These are phyloP conservation scores for Botrytis galanthina DNA, from an alignment of 2,329 filamentous ascomycete species.

Conservation along the genomic window DNA sequence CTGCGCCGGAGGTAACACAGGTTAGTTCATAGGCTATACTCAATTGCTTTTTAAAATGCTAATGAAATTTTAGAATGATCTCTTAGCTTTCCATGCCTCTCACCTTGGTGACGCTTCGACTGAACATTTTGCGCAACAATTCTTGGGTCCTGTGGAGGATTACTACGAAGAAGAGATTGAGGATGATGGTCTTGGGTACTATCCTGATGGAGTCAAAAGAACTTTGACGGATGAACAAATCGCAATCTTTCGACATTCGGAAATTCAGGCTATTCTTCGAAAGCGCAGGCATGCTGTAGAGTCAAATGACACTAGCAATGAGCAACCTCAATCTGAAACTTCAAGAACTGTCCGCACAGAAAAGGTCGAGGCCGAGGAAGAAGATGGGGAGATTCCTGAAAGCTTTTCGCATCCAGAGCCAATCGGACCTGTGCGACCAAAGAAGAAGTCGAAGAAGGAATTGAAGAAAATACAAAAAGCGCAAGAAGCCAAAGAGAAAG, in stretches of 20 bases:
- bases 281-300: slow-evolving; percentile 41
- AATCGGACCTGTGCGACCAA: slow-evolving; percentile 21
- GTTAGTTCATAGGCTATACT: neutral
- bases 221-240: slow-evolving; percentile 92
- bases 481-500: slow-evolving; percentile 29
- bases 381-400: slow-evolving; percentile 22
- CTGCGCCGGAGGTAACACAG: slow-evolving; percentile 17
- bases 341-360: slow-evolving; percentile 1
- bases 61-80: slow-evolving; percentile 30
- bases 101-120: slow-evolving; percentile 38
- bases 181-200: slow-evolving; percentile 75
- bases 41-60: neutral
- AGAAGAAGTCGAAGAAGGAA: slow-evolving; percentile 21
- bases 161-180: slow-evolving; percentile 49
- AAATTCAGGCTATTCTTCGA: slow-evolving; percentile 70
- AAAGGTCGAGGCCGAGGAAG: slow-evolving; percentile 23
- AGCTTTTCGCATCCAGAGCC: slow-evolving; percentile 17
- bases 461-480: slow-evolving; percentile 31
- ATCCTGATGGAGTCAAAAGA: slow-evolving; percentile 80
- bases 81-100: slow-evolving; percentile 32
- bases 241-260: slow-evolving; percentile 83
- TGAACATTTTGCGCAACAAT: slow-evolving; percentile 55
- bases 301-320: slow-evolving; percentile 22
- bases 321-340: neutral
- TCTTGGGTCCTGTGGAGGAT: slow-evolving; percentile 48